These are phyloP conservation scores for Acanthamoeba sp. DNA, from an alignment of 208 protist species.

Conservation along the genomic window DNA sequence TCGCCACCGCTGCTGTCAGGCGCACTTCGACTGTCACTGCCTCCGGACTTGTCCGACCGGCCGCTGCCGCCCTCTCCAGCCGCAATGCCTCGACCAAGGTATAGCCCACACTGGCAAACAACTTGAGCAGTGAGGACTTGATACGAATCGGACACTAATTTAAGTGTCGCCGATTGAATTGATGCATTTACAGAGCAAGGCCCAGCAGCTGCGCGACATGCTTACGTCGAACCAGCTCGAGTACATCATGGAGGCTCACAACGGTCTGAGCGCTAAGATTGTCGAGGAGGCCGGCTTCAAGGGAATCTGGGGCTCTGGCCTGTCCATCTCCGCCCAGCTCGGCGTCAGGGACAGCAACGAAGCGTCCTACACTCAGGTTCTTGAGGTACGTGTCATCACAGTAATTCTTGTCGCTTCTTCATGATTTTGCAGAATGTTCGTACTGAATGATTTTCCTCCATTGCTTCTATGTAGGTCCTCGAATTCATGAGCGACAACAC, in stretches of 20 bases:
- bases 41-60: neutral
- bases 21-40: neutral
- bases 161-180: neutral
- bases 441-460: neutral
- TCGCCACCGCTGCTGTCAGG: neutral
- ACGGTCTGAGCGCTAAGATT: conserved; percentile 90
- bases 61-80: neutral
- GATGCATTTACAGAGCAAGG: conserved; percentile 70
- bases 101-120: neutral
- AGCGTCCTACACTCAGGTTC: conserved; percentile 88
- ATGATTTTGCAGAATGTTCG: neutral
- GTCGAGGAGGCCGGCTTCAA: conserved; percentile 90
- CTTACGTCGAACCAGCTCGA: conserved; percentile 79
- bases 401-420: no score
- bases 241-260: conserved; percentile 92
- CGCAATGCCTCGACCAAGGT: conserved; percentile 49
- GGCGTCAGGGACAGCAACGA: conserved; percentile 91
- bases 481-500: conserved; percentile 91
- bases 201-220: conserved; percentile 81
- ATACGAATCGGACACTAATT: no score
- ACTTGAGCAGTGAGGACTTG: neutral
- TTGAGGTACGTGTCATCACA: neutral
- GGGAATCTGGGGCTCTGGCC: conserved; percentile 90
- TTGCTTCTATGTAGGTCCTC: conserved; percentile 77
- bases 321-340: conserved; percentile 90